These are phyloP conservation scores for Suillus lakei DNA, from an alignment of 768 basidiomycete species.

Conservation along the genomic window DNA sequence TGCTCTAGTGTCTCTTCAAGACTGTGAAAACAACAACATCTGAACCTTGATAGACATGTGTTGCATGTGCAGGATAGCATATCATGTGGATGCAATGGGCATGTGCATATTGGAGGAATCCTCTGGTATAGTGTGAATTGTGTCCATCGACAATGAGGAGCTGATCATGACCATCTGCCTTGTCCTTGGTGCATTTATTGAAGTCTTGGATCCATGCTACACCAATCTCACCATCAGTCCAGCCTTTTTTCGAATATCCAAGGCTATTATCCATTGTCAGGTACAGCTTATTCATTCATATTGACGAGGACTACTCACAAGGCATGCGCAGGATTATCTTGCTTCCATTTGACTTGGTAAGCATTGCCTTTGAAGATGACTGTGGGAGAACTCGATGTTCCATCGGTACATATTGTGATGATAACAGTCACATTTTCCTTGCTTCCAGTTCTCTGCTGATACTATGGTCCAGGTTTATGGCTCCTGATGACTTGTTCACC, in stretches of 20 bases:
- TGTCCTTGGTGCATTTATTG: slow-evolving; percentile 35
- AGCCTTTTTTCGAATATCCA: slow-evolving; percentile 28
- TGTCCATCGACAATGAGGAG: slow-evolving; percentile 53
- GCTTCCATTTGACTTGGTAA: slow-evolving; percentile 28
- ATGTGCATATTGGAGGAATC: slow-evolving; percentile 44
- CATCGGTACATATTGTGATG: slow-evolving; percentile 48
- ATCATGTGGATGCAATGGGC: slow-evolving; percentile 44
- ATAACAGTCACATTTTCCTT: slow-evolving; percentile 34
- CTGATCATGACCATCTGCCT: slow-evolving; percentile 31
- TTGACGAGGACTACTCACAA: slow-evolving; percentile 28
- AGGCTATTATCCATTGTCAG: slow-evolving; percentile 12
- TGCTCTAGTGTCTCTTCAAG: slow-evolving; percentile 36
- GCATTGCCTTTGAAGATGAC: slow-evolving; percentile 34
- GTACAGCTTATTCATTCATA: background rate
- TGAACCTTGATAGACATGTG: slow-evolving; percentile 42
- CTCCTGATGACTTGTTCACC: slow-evolving; percentile 13
- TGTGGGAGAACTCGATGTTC: slow-evolving; percentile 39
- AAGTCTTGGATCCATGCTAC: slow-evolving; percentile 36
- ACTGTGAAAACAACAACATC: slow-evolving; percentile 43
- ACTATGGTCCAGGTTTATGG: slow-evolving; percentile 10
- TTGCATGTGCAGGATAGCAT: slow-evolving; percentile 42
- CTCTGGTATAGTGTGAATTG: slow-evolving; percentile 44
- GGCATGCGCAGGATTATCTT: slow-evolving; percentile 24
- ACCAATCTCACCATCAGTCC: slow-evolving; percentile 34
- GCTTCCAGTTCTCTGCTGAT: slow-evolving; percentile 25